phyloP scores from a whole-genome alignment of 2,329 filamentous ascomycete genomes.

The Penicillium oxalicum region DNA sequence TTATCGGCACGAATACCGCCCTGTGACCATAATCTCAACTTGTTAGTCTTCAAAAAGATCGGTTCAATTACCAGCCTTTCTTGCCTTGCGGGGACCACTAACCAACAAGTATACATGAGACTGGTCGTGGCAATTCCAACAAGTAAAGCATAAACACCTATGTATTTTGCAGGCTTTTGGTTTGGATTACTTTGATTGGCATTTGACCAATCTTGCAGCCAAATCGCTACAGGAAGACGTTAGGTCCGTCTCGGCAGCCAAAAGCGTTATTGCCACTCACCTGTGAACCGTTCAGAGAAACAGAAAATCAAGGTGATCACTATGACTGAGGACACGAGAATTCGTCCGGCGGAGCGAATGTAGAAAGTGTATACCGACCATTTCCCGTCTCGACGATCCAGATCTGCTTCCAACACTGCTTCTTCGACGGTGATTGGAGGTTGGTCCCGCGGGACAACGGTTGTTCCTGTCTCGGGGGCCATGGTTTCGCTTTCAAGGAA shows the following conservation, averaged over 20 bases:
- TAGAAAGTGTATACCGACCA: slow-evolving; percentile 14
- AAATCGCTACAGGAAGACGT: slow-evolving; percentile 24
- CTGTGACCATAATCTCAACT: neutral
- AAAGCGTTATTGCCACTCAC: neutral
- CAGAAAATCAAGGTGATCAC: neutral
- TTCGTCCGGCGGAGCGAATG: slow-evolving; percentile 3
- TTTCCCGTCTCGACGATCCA: slow-evolving; percentile 5
- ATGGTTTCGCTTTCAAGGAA: neutral
- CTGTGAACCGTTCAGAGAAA: slow-evolving; percentile 5
- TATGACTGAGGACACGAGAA: neutral
- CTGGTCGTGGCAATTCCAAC: neutral
- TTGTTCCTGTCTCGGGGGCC: neutral
- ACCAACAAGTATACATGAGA: slow-evolving; percentile 2
- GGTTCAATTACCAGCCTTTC: too few relatives aligned
- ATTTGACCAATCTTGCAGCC: slow-evolving; percentile 48
- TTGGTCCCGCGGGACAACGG: too few relatives aligned
- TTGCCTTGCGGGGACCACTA: neutral
- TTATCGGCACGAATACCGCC: slow-evolving; percentile 17
- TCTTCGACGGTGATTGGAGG: too few relatives aligned
- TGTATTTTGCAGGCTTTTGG: slow-evolving; percentile 31
- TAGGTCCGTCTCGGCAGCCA: neutral
- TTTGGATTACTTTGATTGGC: slow-evolving; percentile 38
- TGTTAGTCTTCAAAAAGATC: neutral
- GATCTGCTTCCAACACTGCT: neutral
- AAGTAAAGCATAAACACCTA: slow-evolving; percentile 31